Evolutionary conservation across 352 stramenopile genomes (phyloP).

Genomic region (Thalassiosira mediterranea): DNA sequence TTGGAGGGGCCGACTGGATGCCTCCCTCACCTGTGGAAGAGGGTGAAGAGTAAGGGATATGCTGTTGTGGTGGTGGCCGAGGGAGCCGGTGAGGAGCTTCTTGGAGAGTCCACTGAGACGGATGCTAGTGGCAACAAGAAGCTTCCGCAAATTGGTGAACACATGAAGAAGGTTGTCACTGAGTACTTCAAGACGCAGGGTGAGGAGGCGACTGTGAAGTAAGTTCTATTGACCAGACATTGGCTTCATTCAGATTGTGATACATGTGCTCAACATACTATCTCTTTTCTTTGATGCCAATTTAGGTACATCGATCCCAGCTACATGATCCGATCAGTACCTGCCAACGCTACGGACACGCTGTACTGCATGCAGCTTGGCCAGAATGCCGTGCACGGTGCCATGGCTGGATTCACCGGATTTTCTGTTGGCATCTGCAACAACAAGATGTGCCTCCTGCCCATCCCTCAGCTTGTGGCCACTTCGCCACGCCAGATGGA

Average conservation of each 20-base stretch:
- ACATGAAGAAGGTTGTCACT: slow-evolving; percentile 94
- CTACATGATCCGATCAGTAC: slow-evolving; percentile 95
- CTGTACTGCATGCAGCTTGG: slow-evolving; percentile 92
- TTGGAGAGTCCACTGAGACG: slow-evolving; percentile 89
- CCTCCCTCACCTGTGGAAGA: slow-evolving; percentile 89
- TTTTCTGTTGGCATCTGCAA: slow-evolving; percentile 97
- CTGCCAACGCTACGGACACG: slow-evolving; percentile 92
- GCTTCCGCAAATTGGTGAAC: slow-evolving; percentile 93
- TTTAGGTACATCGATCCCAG: slow-evolving; percentile 99
- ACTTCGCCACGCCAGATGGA: slow-evolving; percentile 85
- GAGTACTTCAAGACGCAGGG: slow-evolving; percentile 90
- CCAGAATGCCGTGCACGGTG: slow-evolving; percentile 97
- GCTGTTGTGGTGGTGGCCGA: slow-evolving; percentile 98
- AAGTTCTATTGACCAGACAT: slow-evolving; percentile 93
- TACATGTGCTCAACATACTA: too few species aligned
- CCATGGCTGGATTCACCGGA: slow-evolving; percentile 97
- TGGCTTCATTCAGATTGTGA: too few species aligned
- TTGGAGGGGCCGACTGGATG: slow-evolving; percentile 91
- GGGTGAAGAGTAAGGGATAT: slow-evolving; percentile 94
- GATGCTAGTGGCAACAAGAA: slow-evolving; percentile 95
- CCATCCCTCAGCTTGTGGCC: slow-evolving; percentile 87
- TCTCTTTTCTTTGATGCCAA: too few species aligned
- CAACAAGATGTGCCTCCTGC: slow-evolving; percentile 93
- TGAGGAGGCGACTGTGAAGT: slow-evolving; percentile 93
- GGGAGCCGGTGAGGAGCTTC: slow-evolving; percentile 93